Evolutionary conservation across 2,329 filamentous ascomycete species (phyloP).

Genomic region (Botrytis elliptica): DNA sequence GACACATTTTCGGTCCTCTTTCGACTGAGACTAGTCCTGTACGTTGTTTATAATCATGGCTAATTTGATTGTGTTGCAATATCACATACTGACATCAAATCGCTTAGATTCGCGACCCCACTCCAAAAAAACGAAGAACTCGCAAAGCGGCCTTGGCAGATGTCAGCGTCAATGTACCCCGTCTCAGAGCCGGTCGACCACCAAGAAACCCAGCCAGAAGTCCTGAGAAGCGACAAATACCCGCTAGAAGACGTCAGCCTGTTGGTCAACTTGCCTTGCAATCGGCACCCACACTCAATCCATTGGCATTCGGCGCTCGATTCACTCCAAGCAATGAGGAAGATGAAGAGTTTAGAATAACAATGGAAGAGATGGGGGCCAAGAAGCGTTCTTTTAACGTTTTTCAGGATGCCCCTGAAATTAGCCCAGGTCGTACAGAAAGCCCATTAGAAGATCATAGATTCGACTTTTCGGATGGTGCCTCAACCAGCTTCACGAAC

Average conservation of each 20-base stretch:
- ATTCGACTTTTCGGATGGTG: conserved; percentile 34
- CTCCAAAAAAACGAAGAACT: conserved; percentile 36
- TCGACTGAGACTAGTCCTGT: conserved; percentile 54
- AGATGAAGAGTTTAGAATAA: conserved; percentile 38
- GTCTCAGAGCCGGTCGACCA: conserved; percentile 26
- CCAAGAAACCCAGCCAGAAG: conserved; percentile 24
- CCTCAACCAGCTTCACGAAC: conserved; percentile 27
- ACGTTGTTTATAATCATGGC: conserved; percentile 32
- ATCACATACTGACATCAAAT: conserved; percentile 19
- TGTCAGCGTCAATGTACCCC: conserved; percentile 34
- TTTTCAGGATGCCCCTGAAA: conserved; percentile 35
- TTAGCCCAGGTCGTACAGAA: conserved; percentile 38
- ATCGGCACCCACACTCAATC: conserved; percentile 30
- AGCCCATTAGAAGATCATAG: conserved; percentile 38
- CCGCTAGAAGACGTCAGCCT: conserved; percentile 16
- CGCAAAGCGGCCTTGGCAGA: conserved; percentile 31
- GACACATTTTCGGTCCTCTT: conserved; percentile 60
- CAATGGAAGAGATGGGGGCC: conserved; percentile 30
- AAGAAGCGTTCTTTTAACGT: conserved; percentile 36
- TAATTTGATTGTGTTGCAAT: not conserved
- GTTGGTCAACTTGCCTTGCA: conserved; percentile 22
- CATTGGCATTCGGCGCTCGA: conserved; percentile 28
- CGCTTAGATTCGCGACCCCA: conserved; percentile 25
- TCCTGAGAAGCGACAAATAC: conserved; percentile 26
- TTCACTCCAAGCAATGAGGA: conserved; percentile 35